Evolutionary conservation across 2,329 filamentous ascomycete genomes (phyloP).

Genomic region (Venturia pyrina): DNA sequence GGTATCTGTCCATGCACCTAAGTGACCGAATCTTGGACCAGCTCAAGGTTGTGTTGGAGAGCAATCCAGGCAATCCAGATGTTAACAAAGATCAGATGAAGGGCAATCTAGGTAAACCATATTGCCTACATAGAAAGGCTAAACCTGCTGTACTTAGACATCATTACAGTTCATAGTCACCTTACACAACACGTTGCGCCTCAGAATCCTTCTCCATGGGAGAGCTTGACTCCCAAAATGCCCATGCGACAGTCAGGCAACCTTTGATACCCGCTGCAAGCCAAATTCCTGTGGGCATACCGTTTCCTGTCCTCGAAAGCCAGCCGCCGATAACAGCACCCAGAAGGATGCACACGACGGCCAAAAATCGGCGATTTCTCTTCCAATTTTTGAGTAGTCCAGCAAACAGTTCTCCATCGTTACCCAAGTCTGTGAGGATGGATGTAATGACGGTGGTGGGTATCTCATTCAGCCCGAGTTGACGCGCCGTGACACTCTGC

Average conservation of each 20-base stretch:
- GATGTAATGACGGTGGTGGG: slow-evolving; percentile 47
- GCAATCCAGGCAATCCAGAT: no score
- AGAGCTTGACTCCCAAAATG: slow-evolving; percentile 4
- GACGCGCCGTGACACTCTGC: slow-evolving; percentile 41
- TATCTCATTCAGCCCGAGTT: slow-evolving; percentile 43
- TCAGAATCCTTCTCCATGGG: neutral
- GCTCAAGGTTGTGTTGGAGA: no score
- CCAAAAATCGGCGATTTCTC: slow-evolving; percentile 38
- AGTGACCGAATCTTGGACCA: no score
- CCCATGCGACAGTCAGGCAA: slow-evolving; percentile 23
- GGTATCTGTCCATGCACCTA: no score
- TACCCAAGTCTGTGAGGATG: slow-evolving; percentile 44
- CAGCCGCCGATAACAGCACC: slow-evolving; percentile 42
- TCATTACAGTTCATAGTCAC: no score
- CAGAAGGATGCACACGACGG: slow-evolving; percentile 36
- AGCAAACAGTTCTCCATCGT: slow-evolving; percentile 40
- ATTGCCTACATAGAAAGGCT: no score
- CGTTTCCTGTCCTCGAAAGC: slow-evolving; percentile 34
- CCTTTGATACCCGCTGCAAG: slow-evolving; percentile 37
- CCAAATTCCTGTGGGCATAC: slow-evolving; percentile 36
- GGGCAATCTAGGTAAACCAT: no score
- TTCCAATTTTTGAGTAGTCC: slow-evolving; percentile 39
- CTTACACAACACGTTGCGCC: neutral
- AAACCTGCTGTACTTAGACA: no score
- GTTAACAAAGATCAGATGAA: no score